Evolutionary conservation across 2,329 filamentous ascomycete genomes (phyloP), one percentile per base, ranked within the genome.

Genomic region (Monilinia vaccinii-corymbosi): DNA sequence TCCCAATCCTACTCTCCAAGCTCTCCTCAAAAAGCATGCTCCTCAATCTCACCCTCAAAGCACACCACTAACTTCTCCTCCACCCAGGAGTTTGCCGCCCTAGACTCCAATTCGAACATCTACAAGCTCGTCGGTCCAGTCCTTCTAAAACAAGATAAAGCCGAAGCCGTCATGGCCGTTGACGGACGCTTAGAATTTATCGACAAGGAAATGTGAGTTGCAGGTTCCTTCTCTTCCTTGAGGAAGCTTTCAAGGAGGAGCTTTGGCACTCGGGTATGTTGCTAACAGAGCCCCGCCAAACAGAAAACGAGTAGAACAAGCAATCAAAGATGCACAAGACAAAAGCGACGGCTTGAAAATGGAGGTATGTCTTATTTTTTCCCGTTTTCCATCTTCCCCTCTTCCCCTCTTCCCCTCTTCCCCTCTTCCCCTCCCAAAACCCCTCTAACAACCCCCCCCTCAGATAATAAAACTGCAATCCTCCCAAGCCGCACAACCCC

Each of bases 61-160:
- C 4, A 23, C 23, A 47, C 13, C 47, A 14, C 56, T 58, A 36
- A 58, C 46, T 18, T 23, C 44, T 13, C 44, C 21, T 9, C 25
- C 11, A 32, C 18, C 18, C 65, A 94, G 86, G 93, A 97, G 74
- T 97, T 97, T 73, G 80, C 84, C 45, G 80, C 81, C 58, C 79
- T 97, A 61, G 83, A 86, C 68, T 87, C 92, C 42, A 88, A 87
- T 67, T 88, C 95, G 70, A 90, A 85, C 65, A 96, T 99, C 74
- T 99, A 96, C 83, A 99, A 97, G 76, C 84, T 97, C 46, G 85
- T 96, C 50, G 94, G 94, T 0, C 94, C 94, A 0, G 89, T 97
- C 8, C 77, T 99, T 42, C 75, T 99, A 70, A 97, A 97, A 79
- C 94, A 99, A 75, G 94, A 97, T 61, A 92, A 89, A 74, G 77